A percentile compares a stretch with the other conserved stretches of the same genome.
phyloP scores from a whole-genome alignment of 164 flowering plant genomes.

The Warburgia ugandensis region DNA sequence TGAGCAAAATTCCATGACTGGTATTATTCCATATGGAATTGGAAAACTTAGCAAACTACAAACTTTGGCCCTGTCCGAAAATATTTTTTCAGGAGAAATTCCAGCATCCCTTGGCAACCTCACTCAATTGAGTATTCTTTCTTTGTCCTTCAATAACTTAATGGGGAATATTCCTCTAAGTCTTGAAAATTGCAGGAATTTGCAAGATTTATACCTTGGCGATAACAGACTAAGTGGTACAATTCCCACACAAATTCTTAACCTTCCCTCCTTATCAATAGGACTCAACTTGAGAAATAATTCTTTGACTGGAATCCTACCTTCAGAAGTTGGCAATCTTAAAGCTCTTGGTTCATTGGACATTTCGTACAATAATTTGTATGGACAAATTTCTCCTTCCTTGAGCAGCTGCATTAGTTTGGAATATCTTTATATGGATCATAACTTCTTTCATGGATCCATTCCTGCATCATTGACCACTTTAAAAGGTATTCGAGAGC shows the following conservation, averaged over 20 bases:
- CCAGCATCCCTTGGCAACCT: constrained; percentile 3
- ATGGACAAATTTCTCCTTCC: constrained; percentile 27
- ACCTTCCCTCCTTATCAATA: constrained; percentile 3
- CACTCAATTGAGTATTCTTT: background rate
- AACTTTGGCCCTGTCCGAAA: too few species aligned
- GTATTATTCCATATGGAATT: too few species aligned
- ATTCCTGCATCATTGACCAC: too few species aligned
- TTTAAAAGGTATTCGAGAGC: too few species aligned
- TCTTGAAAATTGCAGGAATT: background rate
- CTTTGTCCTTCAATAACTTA: background rate
- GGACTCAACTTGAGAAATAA: constrained; percentile 34
- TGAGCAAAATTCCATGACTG: background rate
- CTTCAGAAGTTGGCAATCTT: too few species aligned
- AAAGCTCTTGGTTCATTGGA: constrained; percentile 4
- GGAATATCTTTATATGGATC: too few species aligned
- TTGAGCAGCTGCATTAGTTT: too few species aligned
- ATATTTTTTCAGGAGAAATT: background rate
- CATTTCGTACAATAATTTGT: constrained; percentile 20
- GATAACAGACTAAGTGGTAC: background rate
- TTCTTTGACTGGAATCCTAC: constrained; percentile 30
- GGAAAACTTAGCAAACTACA: too few species aligned
- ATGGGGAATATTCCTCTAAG: background rate
- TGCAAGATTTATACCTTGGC: background rate
- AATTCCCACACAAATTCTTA: constrained; percentile 27
- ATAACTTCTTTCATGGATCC: too few species aligned